These are phyloP conservation scores for Neofusicoccum cordaticola DNA, from an alignment of 2,329 filamentous ascomycete genomes.

Conservation along the genomic window DNA sequence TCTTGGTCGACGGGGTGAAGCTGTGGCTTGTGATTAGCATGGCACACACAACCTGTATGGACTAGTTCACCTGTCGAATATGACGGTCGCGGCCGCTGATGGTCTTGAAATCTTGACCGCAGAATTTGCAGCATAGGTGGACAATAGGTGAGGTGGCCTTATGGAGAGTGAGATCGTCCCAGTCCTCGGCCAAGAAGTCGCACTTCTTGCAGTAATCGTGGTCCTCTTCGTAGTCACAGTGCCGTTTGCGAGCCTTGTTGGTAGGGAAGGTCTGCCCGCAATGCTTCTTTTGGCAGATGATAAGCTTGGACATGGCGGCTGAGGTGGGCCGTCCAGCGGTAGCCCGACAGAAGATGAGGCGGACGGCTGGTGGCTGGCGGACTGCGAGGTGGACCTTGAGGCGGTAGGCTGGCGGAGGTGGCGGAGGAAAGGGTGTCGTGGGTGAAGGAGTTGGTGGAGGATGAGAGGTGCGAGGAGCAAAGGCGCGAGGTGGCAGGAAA, in stretches of 20 bases:
- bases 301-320: background rate
- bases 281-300: conserved; percentile 43
- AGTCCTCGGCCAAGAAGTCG: conserved; percentile 45
- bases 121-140: conserved; percentile 56
- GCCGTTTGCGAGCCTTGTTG: conserved; percentile 46
- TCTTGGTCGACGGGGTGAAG: conserved; percentile 50
- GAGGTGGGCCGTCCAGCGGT: background rate
- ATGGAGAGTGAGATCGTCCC: conserved; percentile 47
- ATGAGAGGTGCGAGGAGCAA: too few relatives aligned
- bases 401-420: too few relatives aligned
- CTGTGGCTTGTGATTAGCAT: conserved; percentile 30
- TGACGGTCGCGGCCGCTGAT: conserved; percentile 52
- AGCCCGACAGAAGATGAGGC: background rate
- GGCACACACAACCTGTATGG: background rate
- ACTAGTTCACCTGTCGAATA: conserved; percentile 46
- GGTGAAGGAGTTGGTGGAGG: too few relatives aligned
- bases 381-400: too few relatives aligned
- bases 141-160: conserved; percentile 40
- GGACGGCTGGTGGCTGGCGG: background rate
- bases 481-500: too few relatives aligned
- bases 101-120: conserved; percentile 55
- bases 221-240: conserved; percentile 47
- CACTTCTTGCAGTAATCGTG: conserved; percentile 49
- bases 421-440: too few relatives aligned
- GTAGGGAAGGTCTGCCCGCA: conserved; percentile 49